Conservation (phyloP, 2,329 filamentous ascomycete genomes). For the Plectosphaerella sp. region DNA sequence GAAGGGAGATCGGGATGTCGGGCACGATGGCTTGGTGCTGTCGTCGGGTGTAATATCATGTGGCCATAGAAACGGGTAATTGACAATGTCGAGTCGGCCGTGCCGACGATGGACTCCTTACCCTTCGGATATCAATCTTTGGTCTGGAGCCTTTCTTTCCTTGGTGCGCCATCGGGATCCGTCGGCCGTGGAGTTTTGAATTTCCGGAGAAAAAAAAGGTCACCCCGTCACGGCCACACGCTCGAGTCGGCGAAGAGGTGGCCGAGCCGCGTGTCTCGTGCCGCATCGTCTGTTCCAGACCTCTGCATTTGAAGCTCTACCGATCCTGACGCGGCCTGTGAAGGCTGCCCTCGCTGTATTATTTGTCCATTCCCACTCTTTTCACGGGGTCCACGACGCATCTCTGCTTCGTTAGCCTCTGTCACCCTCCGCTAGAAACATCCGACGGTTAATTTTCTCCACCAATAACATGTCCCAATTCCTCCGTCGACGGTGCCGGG, state of each 20-base stretch:
- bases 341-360: background rate
- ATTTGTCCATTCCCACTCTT: constrained; percentile 1
- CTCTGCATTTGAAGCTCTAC: too few relatives aligned
- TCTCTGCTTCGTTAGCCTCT: background rate
- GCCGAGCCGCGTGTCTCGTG: too few relatives aligned
- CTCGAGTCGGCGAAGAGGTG: too few relatives aligned
- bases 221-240: too few relatives aligned
- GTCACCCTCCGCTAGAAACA: background rate
- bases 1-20: too few relatives aligned
- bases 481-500: constrained; percentile 1
- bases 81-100: background rate
- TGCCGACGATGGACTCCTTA: background rate
- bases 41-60: background rate
- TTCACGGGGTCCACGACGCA: background rate
- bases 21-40: background rate
- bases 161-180: too few relatives aligned
- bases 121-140: background rate
- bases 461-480: constrained; percentile 20
- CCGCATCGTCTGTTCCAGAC: too few relatives aligned
- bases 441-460: constrained; percentile 19
- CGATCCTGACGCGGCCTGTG: too few relatives aligned
- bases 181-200: too few relatives aligned
- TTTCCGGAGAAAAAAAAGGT: too few relatives aligned
- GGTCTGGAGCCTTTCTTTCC: too few relatives aligned
- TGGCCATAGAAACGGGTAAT: background rate